Percentiles rank a stretch among this genome's conserved stretches.
Evolutionary conservation across 148 eudicot species (phyloP).

Genomic region (Vaccinium darrowii): DNA sequence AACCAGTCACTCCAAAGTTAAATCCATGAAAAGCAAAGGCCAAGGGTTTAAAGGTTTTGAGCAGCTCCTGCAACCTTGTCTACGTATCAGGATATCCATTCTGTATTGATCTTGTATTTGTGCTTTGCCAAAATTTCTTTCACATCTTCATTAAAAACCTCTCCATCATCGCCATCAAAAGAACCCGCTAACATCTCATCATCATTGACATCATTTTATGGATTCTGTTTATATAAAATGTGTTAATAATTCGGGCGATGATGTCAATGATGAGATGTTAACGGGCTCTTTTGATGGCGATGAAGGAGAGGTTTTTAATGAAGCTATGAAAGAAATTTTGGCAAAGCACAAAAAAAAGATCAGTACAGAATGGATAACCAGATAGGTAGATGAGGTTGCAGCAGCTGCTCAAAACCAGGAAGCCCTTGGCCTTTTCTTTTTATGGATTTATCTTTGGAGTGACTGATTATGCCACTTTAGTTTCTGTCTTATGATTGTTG

Average conservation of each 20-base stretch:
- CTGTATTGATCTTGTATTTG: not conserved
- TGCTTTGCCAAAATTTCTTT: not conserved
- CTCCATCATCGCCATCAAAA: not conserved
- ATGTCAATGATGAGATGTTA: not conserved
- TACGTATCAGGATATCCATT: not conserved
- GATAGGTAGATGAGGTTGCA: not conserved
- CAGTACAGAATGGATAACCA: not conserved
- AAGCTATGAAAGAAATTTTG: not conserved
- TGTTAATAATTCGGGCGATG: not conserved
- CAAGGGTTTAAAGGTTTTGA: not conserved
- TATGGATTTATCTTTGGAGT: not conserved
- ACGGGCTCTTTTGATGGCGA: not conserved
- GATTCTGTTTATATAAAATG: not conserved
- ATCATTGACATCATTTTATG: not conserved
- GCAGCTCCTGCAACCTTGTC: not conserved
- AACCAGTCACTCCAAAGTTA: not conserved
- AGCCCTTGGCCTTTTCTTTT: not conserved
- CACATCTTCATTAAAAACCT: not conserved
- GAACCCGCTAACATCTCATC: not conserved
- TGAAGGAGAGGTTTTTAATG: not conserved
- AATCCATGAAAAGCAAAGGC: not conserved
- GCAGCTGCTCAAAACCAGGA: not conserved
- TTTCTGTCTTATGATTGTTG: not conserved
- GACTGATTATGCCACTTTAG: not conserved
- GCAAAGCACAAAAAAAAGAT: not conserved